Base-by-base conservation (phyloP, 2,329 filamentous ascomycete genomes). In the Myriosclerotinia duriaeana region DNA sequence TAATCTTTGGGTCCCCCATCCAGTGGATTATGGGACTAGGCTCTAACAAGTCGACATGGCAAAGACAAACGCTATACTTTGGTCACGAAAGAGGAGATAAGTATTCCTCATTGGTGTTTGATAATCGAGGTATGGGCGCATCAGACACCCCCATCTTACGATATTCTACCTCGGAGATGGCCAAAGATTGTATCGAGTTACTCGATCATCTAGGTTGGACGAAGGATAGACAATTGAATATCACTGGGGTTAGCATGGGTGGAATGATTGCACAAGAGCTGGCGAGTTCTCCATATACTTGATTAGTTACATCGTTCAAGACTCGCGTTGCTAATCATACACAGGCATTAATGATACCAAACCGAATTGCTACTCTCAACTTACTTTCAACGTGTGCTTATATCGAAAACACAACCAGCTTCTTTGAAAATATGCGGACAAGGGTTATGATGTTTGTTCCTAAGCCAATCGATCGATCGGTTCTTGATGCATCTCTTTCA, bases 231-330 rank as follows among this genome's bases (percentile, higher is more conserved):
- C 76, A 85, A 62, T 71, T 89, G 17, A 87, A 97, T 79, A 77
- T 96, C 63, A 81, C 90, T 44, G 93, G 92, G 66, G 87, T 94
- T 70, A 92, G 89, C 67, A 90, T 96, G 84, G 92, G 92, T 70
- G 92, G 93, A 74, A 96, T 97, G 93, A 94, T 97, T 73, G 87
- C 91, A 2, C 93, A 96, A 78, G 93, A 97, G 79, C 75, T 97
- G 5, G 84, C 83, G 76, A 74, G 78, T 74, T 15, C 34, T 52
- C 30, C 36, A 30, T 72, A 74, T 20, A 2, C 20, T n/a, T 36
- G 17, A 9, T 44, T n/a, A 14, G 20, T 20, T 40, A 30, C 34
- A 50, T 7, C 20, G 42, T 56, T 54, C 60, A 63, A 54, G 36
- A 22, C 22, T 34, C 14, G 55, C 7, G 26, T 8, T 9, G 22